phyloP scores from a whole-genome alignment of 2,329 filamentous ascomycete genomes.

The Aspergillus pseudoterreus region DNA sequence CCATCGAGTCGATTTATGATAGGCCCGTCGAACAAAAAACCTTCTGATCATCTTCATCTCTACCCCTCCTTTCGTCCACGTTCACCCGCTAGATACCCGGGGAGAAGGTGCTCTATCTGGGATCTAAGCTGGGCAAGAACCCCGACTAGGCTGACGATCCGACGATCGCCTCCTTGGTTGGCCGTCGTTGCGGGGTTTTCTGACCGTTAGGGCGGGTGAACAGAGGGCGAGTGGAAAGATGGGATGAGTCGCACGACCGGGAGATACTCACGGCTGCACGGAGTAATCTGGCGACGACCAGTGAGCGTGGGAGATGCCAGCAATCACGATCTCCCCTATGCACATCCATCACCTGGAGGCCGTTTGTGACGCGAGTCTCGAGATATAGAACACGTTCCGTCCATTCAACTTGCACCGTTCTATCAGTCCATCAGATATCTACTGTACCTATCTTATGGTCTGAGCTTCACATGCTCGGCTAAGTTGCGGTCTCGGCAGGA shows the following conservation, averaged over 20 bases:
- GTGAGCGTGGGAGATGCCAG: no score
- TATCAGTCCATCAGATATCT: background rate
- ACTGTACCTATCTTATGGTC: background rate
- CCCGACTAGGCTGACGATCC: conserved; percentile 12
- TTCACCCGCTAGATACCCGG: conserved; percentile 1
- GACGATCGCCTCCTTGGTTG: conserved; percentile 13
- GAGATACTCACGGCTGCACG: no score
- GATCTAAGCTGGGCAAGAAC: conserved; percentile 2
- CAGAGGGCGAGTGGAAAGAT: no score
- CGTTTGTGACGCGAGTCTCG: background rate
- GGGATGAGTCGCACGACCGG: no score
- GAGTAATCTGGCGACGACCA: no score
- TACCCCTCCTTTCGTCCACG: conserved; percentile 8
- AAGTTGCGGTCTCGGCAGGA: conserved; percentile 12
- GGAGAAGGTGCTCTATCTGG: conserved; percentile 2
- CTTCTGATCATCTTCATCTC: background rate
- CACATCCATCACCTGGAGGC: background rate
- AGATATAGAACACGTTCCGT: background rate
- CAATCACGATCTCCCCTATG: no score
- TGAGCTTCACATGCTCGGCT: conserved; percentile 26
- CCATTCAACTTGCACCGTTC: background rate
- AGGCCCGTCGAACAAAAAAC: background rate
- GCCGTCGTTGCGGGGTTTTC: conserved; percentile 12
- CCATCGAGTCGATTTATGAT: background rate
- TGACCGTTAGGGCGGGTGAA: no score